phyloP scores from a whole-genome alignment of 2,329 filamentous ascomycete genomes.

The Endoconidiophora laricicola region DNA sequence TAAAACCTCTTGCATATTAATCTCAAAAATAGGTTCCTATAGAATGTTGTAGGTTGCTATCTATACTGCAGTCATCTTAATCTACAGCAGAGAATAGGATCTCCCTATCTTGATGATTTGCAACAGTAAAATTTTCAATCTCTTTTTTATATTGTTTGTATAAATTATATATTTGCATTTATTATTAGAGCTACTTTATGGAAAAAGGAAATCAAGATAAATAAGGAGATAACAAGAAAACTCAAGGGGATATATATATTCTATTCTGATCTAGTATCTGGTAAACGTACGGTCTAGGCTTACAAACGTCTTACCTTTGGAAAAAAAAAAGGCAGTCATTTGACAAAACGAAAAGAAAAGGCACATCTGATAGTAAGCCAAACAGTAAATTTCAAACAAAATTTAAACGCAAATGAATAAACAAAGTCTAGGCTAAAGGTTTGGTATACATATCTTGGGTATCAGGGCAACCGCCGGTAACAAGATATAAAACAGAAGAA shows the following conservation, averaged over 20 bases:
- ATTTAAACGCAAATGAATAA: neutral
- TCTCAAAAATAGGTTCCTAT: no score
- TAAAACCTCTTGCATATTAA: no score
- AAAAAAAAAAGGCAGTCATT: neutral
- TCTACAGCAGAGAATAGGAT: no score
- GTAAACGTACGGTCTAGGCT: neutral
- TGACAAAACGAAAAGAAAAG: neutral
- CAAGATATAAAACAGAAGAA: neutral
- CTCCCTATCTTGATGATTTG: no score
- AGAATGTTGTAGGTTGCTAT: no score
- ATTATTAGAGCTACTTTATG: neutral
- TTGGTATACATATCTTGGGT: no score
- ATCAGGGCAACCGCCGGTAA: no score
- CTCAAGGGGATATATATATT: conserved; percentile 4
- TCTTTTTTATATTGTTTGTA: no score
- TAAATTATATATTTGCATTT: neutral
- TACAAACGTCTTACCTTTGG: neutral
- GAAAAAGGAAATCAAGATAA: no score
- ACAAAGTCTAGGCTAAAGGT: no score
- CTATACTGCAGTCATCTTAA: no score
- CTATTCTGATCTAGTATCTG: conserved; percentile 4
- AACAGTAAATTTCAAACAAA: neutral
- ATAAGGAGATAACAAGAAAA: neutral
- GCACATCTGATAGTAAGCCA: neutral
- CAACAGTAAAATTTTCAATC: no score